A percentile compares a stretch with the other conserved stretches of the same genome.
Conservation (phyloP, 176 grass and related monocot genomes). For the Ampelocalamus luodianensis region DNA sequence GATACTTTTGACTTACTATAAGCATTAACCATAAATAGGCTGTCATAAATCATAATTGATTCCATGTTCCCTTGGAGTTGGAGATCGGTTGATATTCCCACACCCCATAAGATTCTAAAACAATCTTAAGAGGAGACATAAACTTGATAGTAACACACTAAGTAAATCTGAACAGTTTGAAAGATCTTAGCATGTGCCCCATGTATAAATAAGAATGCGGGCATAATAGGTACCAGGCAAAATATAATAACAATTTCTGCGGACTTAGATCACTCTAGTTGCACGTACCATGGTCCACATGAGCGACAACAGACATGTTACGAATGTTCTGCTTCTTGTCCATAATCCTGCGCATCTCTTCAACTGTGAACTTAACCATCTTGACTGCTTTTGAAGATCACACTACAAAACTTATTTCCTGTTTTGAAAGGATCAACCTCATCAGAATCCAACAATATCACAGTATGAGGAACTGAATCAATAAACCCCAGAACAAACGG, state of each 20-base stretch:
- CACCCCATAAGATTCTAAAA: background rate
- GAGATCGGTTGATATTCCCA: background rate
- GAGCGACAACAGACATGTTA: constrained; percentile 77
- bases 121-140: background rate
- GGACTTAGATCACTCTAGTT: background rate
- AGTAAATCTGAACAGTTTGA: too few relatives aligned
- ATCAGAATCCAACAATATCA: background rate
- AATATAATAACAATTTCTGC: background rate
- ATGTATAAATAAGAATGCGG: background rate
- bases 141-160: too few relatives aligned
- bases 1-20: background rate
- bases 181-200: too few relatives aligned
- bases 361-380: constrained; percentile 84
- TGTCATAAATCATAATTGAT: background rate
- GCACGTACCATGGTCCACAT: constrained; percentile 73
- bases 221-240: background rate
- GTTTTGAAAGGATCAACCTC: background rate
- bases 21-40: background rate
- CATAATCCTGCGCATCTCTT: constrained; percentile 78
- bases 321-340: constrained; percentile 76
- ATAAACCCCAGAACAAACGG: background rate
- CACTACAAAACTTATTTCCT: constrained; percentile 26
- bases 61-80: background rate
- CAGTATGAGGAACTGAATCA: background rate
- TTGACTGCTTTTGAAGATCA: constrained; percentile 56